Base-by-base conservation (phyloP, 768 basidiomycete species). In the Myochromella boudieri region DNA sequence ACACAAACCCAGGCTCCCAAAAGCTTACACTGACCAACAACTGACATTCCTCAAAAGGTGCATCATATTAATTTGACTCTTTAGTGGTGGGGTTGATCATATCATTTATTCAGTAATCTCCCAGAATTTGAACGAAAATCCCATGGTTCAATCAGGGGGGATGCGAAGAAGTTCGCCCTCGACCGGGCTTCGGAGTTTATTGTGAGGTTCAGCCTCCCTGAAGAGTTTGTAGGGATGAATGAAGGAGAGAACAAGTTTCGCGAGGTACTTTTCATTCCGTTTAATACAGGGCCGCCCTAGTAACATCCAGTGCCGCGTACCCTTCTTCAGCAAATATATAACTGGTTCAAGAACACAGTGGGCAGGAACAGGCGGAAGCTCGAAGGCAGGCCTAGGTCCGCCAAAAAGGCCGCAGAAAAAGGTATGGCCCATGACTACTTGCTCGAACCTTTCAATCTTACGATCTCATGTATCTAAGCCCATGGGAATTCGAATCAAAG, bases 321-420 rank as follows among this genome's bases (percentile, higher is more conserved):
- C 48, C 26, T 28, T 45, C 45, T 54, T 59, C 65, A 83, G 81
- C 81, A 82, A 77, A 81, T 84, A 47, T 84, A 84, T 68, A 84
- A 83, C 55, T 85, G 82, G 82, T 84, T 81, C 66, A 84, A 84
- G 66, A 84, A 84, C 61, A 82, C 82, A 14, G 76, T 81, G 44
- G 82, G 82, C 5, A 71, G 82, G 25, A 79, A 76, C 6, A 69
- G 81, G 44, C 69, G 81, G 37, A 81, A 81, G 59, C 65, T 76
- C 36, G 81, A 81, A 50, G 80, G 80, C 5, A 68, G 76, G 21
- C 73, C 78, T 1, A 68, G 78, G 34, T 71, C 79, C 29, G 69
- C 72, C 36, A 81, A 77, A 61, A 77, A 75, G 53, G 59, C 67
- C 7, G 64, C 74, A 27, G 79, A 81, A 60, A 81, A 76, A 65